phyloP scores from a whole-genome alignment of 768 basidiomycete species.

The Tulasnella sp. region DNA sequence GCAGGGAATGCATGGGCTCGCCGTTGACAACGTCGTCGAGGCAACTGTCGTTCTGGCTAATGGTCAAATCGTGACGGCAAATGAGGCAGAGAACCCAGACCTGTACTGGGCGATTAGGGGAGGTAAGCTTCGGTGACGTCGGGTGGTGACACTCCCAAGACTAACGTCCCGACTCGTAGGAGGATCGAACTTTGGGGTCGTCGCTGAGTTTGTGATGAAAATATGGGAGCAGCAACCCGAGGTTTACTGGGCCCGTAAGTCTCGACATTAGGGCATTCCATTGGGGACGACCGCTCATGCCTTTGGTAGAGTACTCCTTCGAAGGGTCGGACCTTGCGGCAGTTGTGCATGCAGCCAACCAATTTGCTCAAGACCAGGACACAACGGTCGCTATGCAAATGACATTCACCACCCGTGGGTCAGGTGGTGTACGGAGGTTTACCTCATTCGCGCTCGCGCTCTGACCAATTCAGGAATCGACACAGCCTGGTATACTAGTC shows the following conservation, averaged over 20 bases:
- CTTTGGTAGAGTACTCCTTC: conserved; percentile 3
- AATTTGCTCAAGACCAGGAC: not conserved
- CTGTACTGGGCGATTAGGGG: conserved; percentile 16
- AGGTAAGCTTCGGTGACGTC: not conserved
- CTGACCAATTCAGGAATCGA: not conserved
- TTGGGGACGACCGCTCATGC: no score
- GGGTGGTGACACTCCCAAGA: not conserved
- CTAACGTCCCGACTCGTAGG: not conserved
- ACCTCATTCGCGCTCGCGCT: not conserved
- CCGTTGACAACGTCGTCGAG: conserved; percentile 10
- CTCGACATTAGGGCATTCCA: not conserved
- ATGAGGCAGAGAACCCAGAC: conserved; percentile 10
- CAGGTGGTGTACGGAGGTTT: not conserved
- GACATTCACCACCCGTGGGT: not conserved
- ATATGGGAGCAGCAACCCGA: conserved; percentile 4
- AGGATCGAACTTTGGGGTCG: conserved; percentile 28
- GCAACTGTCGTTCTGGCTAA: conserved; percentile 16
- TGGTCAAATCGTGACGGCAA: conserved; percentile 10
- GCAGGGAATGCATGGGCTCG: conserved; percentile 7
- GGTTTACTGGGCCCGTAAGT: not conserved
- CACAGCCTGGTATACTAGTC: not conserved
- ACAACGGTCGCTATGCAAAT: not conserved
- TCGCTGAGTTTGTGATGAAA: conserved; percentile 34
- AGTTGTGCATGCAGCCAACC: not conserved
- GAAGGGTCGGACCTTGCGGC: not conserved